A percentile compares a stretch with the other conserved stretches of the same genome.
Evolutionary conservation across 352 stramenopile genomes (phyloP).

Genomic region (Phytophthora sansomeana): DNA sequence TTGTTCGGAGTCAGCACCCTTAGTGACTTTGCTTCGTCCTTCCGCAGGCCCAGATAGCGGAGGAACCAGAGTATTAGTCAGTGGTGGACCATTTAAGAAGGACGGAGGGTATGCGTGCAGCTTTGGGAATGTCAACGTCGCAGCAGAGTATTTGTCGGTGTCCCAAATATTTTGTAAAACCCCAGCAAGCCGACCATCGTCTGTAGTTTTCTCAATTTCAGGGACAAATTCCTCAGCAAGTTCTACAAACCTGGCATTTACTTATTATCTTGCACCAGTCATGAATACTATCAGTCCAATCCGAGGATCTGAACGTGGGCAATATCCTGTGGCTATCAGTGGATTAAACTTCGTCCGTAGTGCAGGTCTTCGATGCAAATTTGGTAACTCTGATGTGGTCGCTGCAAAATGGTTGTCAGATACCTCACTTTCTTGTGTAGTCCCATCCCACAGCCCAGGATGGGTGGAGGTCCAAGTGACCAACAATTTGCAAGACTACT

Average conservation of each 20-base stretch:
- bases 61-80: conserved; percentile 49
- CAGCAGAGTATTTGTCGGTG: conserved; percentile 33
- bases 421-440: conserved; percentile 37
- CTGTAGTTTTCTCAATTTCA: conserved; percentile 37
- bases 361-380: conserved; percentile 46
- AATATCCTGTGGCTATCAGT: conserved; percentile 38
- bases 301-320: conserved; percentile 38
- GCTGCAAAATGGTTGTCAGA: conserved; percentile 47
- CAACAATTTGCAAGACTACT: conserved; percentile 71
- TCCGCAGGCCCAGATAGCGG: conserved; percentile 40
- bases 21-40: conserved; percentile 42
- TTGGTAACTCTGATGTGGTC: conserved; percentile 45
- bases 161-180: conserved; percentile 47
- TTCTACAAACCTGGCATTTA: conserved; percentile 20
- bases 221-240: conserved; percentile 16
- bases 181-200: conserved; percentile 24
- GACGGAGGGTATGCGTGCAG: conserved; percentile 31
- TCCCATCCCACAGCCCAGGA: conserved; percentile 35
- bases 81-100: conserved; percentile 35
- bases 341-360: conserved; percentile 49
- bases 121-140: conserved; percentile 33
- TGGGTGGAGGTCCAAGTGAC: conserved; percentile 53
- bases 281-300: conserved; percentile 24
- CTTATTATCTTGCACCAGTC: conserved; percentile 33
- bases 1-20: conserved; percentile 11